A percentile compares a stretch with the other conserved stretches of the same genome.
Conservation (phyloP, 83 land plant species). For the Isoetes engelmannii region DNA sequence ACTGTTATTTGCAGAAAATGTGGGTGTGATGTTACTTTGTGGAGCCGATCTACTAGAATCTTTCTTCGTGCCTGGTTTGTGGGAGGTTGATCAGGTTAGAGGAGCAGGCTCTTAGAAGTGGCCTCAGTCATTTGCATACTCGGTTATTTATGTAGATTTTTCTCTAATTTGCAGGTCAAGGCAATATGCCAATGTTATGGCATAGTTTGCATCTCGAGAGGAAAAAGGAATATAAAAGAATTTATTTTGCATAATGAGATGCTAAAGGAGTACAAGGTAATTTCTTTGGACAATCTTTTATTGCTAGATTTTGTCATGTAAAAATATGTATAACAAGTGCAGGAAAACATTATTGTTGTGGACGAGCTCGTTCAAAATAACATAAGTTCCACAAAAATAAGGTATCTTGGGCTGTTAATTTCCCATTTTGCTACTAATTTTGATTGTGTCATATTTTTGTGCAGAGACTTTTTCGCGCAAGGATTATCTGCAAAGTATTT, state of each 20-base stretch:
- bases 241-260: constrained; percentile 20
- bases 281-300: no score
- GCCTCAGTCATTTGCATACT: not conserved
- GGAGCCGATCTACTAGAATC: constrained; percentile 80
- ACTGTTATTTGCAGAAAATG: constrained; percentile 33
- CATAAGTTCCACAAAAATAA: constrained; percentile 23
- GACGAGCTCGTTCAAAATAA: constrained; percentile 27
- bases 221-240: constrained; percentile 11
- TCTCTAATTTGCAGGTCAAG: constrained; percentile 15
- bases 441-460: no score
- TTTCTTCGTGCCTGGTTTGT: constrained; percentile 56
- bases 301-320: not conserved
- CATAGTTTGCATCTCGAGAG: constrained; percentile 23
- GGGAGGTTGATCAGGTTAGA: constrained; percentile 77
- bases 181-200: constrained; percentile 23
- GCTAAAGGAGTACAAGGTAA: constrained; percentile 17
- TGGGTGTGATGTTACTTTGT: constrained; percentile 79
- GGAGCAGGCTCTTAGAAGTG: not conserved
- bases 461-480: constrained; percentile 19
- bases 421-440: not conserved
- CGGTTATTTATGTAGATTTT: not conserved
- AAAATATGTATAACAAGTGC: not conserved
- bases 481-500: constrained; percentile 27
- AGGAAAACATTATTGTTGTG: constrained; percentile 28
- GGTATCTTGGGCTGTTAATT: constrained; percentile 13